Conservation (phyloP, 2,329 filamentous ascomycete species). For the Pleurostoma richardsiae region DNA sequence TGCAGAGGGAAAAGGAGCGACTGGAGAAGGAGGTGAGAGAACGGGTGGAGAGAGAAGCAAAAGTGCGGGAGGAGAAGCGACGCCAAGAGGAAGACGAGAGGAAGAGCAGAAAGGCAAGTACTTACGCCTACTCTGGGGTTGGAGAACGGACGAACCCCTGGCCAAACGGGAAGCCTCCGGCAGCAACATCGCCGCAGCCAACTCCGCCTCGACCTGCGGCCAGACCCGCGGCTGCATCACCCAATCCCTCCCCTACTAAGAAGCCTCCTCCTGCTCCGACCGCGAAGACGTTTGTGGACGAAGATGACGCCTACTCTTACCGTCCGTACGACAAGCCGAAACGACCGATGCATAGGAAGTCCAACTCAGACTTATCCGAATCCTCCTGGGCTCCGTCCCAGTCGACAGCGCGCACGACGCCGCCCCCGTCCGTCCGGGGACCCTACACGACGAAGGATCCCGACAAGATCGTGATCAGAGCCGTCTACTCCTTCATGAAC, state of each 20-base stretch:
- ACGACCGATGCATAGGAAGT: conserved; percentile 52
- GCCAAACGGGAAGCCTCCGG: conserved; percentile 54
- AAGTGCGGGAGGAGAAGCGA: conserved; percentile 21
- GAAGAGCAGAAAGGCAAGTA: conserved; percentile 36
- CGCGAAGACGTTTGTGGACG: conserved; percentile 53
- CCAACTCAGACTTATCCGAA: conserved; percentile 72
- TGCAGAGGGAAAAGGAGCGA: conserved; percentile 24
- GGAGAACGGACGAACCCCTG: conserved; percentile 68
- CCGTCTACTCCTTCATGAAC: conserved; percentile 89
- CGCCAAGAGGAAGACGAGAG: conserved; percentile 23
- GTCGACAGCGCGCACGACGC: conserved; percentile 77
- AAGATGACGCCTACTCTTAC: conserved; percentile 67
- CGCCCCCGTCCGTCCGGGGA: conserved; percentile 71
- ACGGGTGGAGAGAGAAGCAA: conserved; percentile 21
- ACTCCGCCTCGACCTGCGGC: conserved; percentile 20
- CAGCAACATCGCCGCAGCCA: conserved; percentile 21
- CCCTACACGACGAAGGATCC: conserved; percentile 86
- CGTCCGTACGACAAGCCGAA: conserved; percentile 71
- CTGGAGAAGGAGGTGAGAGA: conserved; percentile 21
- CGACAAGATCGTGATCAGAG: conserved; percentile 92
- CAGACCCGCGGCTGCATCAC: conserved; percentile 22
- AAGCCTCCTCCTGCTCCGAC: conserved; percentile 37
- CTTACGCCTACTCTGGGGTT: conserved; percentile 60
- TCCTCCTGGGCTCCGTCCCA: conserved; percentile 82
- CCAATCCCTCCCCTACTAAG: conserved; percentile 31